Conservation (phyloP, 345 rosid species). For the Salix exigua region DNA sequence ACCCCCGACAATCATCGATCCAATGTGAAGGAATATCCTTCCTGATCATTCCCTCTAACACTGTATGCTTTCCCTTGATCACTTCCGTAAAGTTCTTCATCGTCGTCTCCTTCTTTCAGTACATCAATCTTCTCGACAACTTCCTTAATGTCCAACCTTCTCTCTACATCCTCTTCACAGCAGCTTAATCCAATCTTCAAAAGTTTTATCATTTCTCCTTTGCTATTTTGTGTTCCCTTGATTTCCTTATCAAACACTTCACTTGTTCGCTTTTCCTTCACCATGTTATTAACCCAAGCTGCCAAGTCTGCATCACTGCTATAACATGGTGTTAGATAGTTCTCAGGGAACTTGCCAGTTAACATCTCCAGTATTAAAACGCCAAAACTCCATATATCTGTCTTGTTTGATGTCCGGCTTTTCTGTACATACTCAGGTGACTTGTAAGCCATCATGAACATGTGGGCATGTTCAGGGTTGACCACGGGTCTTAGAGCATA, state of each 20-base stretch:
- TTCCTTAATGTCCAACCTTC: slow-evolving; percentile 44
- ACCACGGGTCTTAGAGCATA: slow-evolving; percentile 58
- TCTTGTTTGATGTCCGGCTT: slow-evolving; percentile 44
- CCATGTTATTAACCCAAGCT: slow-evolving; percentile 63
- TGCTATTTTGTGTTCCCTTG: slow-evolving; percentile 42
- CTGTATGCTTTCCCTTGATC: slow-evolving; percentile 20
- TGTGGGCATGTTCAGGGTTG: slow-evolving; percentile 59
- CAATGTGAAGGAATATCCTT: too few relatives aligned
- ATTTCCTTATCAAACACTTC: slow-evolving; percentile 70
- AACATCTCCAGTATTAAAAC: slow-evolving; percentile 58
- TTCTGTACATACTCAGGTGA: slow-evolving; percentile 54
- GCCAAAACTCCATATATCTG: slow-evolving; percentile 71
- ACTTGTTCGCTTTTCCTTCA: slow-evolving; percentile 43
- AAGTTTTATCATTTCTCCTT: slow-evolving; percentile 53
- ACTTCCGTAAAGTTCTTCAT: slow-evolving; percentile 16
- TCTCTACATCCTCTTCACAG: slow-evolving; percentile 58
- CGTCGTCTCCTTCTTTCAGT: slow-evolving; percentile 33
- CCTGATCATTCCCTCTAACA: slow-evolving; percentile 21
- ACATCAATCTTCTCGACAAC: slow-evolving; percentile 45
- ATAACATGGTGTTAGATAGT: slow-evolving; percentile 46
- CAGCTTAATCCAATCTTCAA: slow-evolving; percentile 74
- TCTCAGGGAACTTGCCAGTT: slow-evolving; percentile 62
- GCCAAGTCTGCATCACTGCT: slow-evolving; percentile 41
- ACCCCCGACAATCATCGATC: too few relatives aligned
- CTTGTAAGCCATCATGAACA: slow-evolving; percentile 57